Base-by-base conservation (phyloP, 2,329 filamentous ascomycete species). In the Rhytidhysteron rufulum region DNA sequence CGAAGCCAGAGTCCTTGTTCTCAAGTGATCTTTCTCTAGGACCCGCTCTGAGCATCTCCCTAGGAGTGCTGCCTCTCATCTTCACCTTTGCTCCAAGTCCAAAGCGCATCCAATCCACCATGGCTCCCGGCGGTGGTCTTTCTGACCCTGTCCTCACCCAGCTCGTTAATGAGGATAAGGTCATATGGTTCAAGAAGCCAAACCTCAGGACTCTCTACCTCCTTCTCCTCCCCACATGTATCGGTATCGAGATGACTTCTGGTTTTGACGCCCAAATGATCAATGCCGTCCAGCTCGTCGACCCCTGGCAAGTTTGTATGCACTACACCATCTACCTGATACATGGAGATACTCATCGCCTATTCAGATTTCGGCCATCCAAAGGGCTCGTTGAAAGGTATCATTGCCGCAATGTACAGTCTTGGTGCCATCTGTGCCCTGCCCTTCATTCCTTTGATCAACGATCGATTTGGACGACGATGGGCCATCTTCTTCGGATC, bases 371-470 rank as follows among this genome's bases (percentile, higher is more conserved):
- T 60, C 42, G 41, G 55, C 8, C 20, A 63, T 13, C 68, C 60
- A 25, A 47, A 40, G 31, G 67, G 67, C 25, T 55, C 63, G 10
- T 58, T 63, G 32, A 54, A 70, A 8, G 56, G 56, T n/a, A 60
- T 73, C 17, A 63, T 73, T 42, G 71, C 67, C 39, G 62, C 68
- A n/a, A 62, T 68, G 29, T 69, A 69, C 50, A 62, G 65, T 38
- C 62, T 70, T 21, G 65, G 64, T 29, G 60, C 62, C 33, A 56
- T 68, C 19, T 55, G 50, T 27, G 57, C 59, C 37, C 63, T 66
- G 13, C 66, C 56, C 20, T 47, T 58, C n/a, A 55, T 58, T 8
- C 54, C 57, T 3, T 50, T 47, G 42, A 61, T 71, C 24, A 67
- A 68, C 39, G 70, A 72, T 55, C 57, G 51, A 20, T 67, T 61